These are phyloP conservation scores for Tolypocladium endophyticum DNA, from an alignment of 2,329 filamentous ascomycete genomes.

Conservation along the genomic window DNA sequence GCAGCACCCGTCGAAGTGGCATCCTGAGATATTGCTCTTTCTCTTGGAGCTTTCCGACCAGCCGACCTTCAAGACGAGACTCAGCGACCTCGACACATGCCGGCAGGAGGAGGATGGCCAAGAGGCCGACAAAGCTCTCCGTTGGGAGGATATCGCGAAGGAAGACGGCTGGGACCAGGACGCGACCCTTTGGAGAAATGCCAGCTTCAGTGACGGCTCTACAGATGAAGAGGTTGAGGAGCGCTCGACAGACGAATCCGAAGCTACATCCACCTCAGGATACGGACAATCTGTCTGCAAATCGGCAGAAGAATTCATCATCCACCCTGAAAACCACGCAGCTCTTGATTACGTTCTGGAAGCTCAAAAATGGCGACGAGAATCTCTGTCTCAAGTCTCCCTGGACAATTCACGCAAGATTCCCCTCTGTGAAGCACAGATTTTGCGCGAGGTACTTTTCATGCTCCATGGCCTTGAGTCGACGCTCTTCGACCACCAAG, in stretches of 20 bases:
- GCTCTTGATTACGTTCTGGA: conserved; percentile 18
- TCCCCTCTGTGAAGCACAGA: conserved; percentile 58
- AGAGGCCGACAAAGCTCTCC: conserved; percentile 40
- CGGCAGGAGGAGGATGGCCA: conserved; percentile 26
- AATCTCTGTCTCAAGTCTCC: conserved; percentile 23
- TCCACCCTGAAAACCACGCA: conserved; percentile 20
- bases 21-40: conserved; percentile 69
- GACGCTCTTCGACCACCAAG: conserved; percentile 49
- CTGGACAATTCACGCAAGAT: conserved; percentile 25
- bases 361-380: conserved; percentile 24
- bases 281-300: conserved; percentile 15
- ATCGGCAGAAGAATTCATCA: conserved; percentile 21
- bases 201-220: conserved; percentile 59
- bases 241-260: conserved; percentile 26
- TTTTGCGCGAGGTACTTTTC: conserved; percentile 67
- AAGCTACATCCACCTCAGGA: conserved; percentile 18
- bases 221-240: conserved; percentile 33
- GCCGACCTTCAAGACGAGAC: conserved; percentile 58
- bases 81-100: conserved; percentile 51
- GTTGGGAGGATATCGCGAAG: conserved; percentile 69
- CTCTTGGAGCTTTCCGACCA: conserved; percentile 73
- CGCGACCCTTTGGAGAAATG: conserved; percentile 58
- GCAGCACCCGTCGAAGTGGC: conserved; percentile 46
- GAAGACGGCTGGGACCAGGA: conserved; percentile 65
- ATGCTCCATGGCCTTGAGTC: conserved; percentile 77